A percentile compares a stretch with the other conserved stretches of the same genome.
Conservation (phyloP, 805 yeast genomes). For the Sugiyamaella chiloensis region DNA sequence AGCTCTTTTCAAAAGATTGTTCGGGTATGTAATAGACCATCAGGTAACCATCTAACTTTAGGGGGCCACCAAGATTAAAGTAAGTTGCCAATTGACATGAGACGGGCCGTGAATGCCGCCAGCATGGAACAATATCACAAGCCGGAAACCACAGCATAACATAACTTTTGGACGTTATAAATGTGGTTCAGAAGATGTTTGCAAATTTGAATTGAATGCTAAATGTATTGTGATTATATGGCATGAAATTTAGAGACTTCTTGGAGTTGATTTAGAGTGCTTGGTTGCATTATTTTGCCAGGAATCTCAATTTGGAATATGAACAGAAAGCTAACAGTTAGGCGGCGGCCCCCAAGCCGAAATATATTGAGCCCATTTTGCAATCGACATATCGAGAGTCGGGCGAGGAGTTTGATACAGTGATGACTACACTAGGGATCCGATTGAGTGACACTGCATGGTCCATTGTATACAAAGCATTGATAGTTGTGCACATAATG, state of each 20-base stretch:
- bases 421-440: conserved; percentile 59
- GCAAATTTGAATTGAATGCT: too few relatives aligned
- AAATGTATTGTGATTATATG: too few relatives aligned
- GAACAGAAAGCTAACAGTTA: conserved; percentile 20
- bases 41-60: conserved; percentile 18
- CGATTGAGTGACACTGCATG: conserved; percentile 80
- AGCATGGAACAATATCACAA: conserved; percentile 9
- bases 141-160: too few relatives aligned
- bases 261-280: not conserved
- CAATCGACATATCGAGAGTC: conserved; percentile 58
- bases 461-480: conserved; percentile 85
- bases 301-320: conserved; percentile 1
- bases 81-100: conserved; percentile 23
- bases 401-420: conserved; percentile 61
- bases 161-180: too few relatives aligned
- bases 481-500: conserved; percentile 85
- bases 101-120: too few relatives aligned
- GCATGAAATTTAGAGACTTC: not conserved
- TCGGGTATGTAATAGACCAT: not conserved
- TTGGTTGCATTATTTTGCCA: not conserved
- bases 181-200: too few relatives aligned
- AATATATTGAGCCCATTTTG: conserved; percentile 90
- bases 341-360: conserved; percentile 97
- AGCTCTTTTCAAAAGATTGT: conserved; percentile 7
- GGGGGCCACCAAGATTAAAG: conserved; percentile 69